Conservation (phyloP, 768 basidiomycete species). For the Kwoniella dendrophila region DNA sequence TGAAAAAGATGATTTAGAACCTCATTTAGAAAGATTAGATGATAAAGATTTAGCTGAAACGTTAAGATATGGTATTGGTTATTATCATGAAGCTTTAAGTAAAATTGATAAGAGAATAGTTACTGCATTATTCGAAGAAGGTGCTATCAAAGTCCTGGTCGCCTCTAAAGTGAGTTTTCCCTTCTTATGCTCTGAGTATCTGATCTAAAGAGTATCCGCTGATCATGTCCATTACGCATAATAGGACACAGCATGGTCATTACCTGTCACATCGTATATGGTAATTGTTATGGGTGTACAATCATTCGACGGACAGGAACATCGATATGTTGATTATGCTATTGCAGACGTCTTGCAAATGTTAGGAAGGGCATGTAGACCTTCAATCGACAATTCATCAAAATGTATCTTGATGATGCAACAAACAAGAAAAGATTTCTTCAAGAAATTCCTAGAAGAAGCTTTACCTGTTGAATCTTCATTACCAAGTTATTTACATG, state of each 20-base stretch:
- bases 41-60: constrained; percentile 77
- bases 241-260: constrained; percentile 95
- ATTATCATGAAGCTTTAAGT: constrained; percentile 89
- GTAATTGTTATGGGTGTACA: constrained; percentile 99
- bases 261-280: constrained; percentile 94
- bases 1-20: constrained; percentile 75
- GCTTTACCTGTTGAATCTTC: constrained; percentile 98
- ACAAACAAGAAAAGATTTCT: constrained; percentile 96
- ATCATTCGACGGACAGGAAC: constrained; percentile 93
- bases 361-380: constrained; percentile 98
- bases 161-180: constrained; percentile 86
- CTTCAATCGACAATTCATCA: constrained; percentile 80
- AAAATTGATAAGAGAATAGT: constrained; percentile 94
- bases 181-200: not conserved
- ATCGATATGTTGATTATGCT: constrained; percentile 96
- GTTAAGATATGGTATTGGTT: constrained; percentile 86
- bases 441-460: constrained; percentile 96
- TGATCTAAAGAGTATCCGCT: not conserved
- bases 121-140: constrained; percentile 85
- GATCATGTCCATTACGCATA: not conserved
- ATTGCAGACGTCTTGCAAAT: constrained; percentile 98
- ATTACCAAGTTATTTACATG: constrained; percentile 86
- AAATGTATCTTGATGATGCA: constrained; percentile 97
- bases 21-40: constrained; percentile 80
- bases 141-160: constrained; percentile 90